Evolutionary conservation across 495 filamentous ascomycete genomes (phyloP), one percentile per base, ranked within the genome.

Genomic region (Corynascus novoguineensis): DNA sequence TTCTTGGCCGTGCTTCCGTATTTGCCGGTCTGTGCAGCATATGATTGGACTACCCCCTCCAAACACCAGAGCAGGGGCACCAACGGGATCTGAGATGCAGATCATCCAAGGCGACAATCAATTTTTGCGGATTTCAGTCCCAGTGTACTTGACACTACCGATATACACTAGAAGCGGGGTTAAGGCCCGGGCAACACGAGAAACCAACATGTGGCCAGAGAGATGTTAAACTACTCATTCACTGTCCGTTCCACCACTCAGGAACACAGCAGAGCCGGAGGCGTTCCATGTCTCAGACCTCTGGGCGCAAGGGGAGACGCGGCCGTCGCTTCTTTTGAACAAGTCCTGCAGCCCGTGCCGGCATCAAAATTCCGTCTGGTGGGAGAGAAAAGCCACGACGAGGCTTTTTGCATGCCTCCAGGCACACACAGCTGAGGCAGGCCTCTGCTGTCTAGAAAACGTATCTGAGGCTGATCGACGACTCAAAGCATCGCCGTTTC

Each of bases 211-310:
- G 42, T 28, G 42, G 42, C 17, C 28, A 14, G 24, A 22, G 24
- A 21, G 14, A 19, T n/a, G n/a, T n/a, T n/a, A 31, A 17, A 29
- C 24, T 7, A 31, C n/a, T 48, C n/a, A 2, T 44, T 25, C 11
- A 22, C 41, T 25, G n/a, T n/a, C n/a, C n/a, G n/a, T n/a, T n/a
- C n/a, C n/a, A n/a, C n/a, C n/a, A n/a, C n/a, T n/a, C n/a, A n/a
- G n/a, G n/a, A n/a, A n/a, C n/a, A n/a, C n/a, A n/a, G n/a, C n/a
- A 25, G 3, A 10, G 12, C 21, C 41, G 14, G 41, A 24, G 21
- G 22, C 19, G 1, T 44, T 24, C 41, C 64, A 62, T 45, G 47
- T 22, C 32, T 66, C 58, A 63, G 50, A 48, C 57, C 57, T 59
- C 50, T 31, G 45, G 27, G 34, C 31, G 31, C 14, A 4, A 22